These are phyloP conservation scores for Apophysomyces trapeziformis DNA, from an alignment of 371 early-diverging fungal species.

Conservation along the genomic window DNA sequence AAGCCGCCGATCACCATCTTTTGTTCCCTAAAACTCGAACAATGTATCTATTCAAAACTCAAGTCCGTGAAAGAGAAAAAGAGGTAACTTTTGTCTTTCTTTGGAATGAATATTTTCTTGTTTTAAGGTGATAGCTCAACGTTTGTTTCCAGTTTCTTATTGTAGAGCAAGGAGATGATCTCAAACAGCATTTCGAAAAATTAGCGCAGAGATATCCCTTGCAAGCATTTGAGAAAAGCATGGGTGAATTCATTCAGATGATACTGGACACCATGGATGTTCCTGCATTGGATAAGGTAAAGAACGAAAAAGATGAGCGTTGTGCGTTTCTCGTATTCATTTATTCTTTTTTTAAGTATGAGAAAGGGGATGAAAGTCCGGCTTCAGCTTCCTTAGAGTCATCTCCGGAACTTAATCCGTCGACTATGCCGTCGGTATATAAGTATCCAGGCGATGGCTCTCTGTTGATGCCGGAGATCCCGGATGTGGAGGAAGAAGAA, in stretches of 20 bases:
- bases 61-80: slow-evolving; percentile 54
- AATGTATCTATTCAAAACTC: slow-evolving; percentile 51
- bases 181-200: slow-evolving; percentile 52
- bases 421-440: slow-evolving; percentile 31
- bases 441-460: slow-evolving; percentile 52
- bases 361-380: slow-evolving; percentile 15
- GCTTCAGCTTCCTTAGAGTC: not conserved
- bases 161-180: slow-evolving; percentile 32
- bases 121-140: not conserved
- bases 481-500: not conserved
- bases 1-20: slow-evolving; percentile 52
- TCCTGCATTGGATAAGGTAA: slow-evolving; percentile 52
- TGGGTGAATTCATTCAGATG: slow-evolving; percentile 54
- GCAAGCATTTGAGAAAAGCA: slow-evolving; percentile 49
- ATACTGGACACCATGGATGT: slow-evolving; percentile 45
- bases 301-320: not conserved
- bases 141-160: slow-evolving; percentile 40
- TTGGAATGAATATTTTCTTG: not conserved
- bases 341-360: not conserved
- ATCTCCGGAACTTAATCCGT: slow-evolving; percentile 11
- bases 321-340: no score
- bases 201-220: slow-evolving; percentile 58
- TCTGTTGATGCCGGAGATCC: not conserved
- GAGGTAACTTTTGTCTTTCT: slow-evolving; percentile 31
- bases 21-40: slow-evolving; percentile 56